Base-by-base conservation (phyloP, 2,329 filamentous ascomycete species). In the Ophiocordyceps sinensis region DNA sequence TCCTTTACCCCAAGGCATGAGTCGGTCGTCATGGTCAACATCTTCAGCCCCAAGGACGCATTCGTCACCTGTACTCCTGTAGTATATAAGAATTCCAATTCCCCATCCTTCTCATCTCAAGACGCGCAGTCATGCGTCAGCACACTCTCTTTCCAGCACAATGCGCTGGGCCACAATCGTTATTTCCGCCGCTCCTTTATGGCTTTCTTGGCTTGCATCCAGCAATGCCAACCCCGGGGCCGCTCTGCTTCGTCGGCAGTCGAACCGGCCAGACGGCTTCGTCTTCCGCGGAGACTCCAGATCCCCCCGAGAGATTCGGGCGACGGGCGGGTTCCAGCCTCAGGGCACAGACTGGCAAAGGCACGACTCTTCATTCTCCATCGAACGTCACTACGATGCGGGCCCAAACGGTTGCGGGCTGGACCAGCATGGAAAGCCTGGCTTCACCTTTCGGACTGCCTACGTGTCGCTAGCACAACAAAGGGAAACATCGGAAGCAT, bases 221-320 rank as follows among this genome's bases (percentile, higher is more conserved):
- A 23, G 21, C 6, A n/a, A 19, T 21, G 37, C 37, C 28, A 23
- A n/a, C 14, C 11, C 12, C 31, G 10, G 9, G 31, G 10, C 23
- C 9, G 2, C 15, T 11, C 21, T 2, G 14, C 4, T 10, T 10
- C 4, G 23, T 26, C 19, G 15, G 15, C 29, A 26, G 11, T 12
- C 14, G 5, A 10, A 4, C 9, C 13, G 15, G 12, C 11, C 19
- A 6, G 36, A 14, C 2, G 36, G 13, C 10, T 41, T 41, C 21
- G 39, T 46, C 37, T 46, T 42, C 28, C 37, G 40, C 10, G 39
- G 41, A 7, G 41, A 45, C n/a, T 44, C 44, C 30, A 41, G 41
- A 12, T 32, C n/a, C 15, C 44, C 44, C 11, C 13, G 10, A 1
- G 36, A 41, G 4, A 11, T 45, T 10, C 31, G 37, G 12, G 12